phyloP scores from a whole-genome alignment of 2,329 filamentous ascomycete species.

The Paramyrothecium sp. region DNA sequence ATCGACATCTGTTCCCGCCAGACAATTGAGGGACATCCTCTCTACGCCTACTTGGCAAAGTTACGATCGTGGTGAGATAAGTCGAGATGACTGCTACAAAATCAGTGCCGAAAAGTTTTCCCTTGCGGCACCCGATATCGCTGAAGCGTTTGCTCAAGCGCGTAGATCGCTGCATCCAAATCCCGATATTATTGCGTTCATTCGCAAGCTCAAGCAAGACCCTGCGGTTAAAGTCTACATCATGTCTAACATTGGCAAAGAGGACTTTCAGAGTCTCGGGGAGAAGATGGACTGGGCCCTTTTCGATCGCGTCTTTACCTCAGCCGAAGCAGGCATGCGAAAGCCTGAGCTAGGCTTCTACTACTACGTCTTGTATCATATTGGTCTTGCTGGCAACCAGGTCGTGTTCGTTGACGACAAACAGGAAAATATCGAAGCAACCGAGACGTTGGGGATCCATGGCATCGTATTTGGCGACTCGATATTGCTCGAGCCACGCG shows the following conservation, averaged over 20 bases:
- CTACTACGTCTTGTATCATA: not conserved
- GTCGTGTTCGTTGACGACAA: not conserved
- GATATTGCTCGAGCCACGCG: not conserved
- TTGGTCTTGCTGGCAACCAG: not conserved
- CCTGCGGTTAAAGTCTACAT: not conserved
- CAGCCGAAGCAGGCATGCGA: not conserved
- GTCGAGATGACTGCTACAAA: not conserved
- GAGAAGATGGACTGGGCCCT: conserved; percentile 1
- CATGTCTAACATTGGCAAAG: conserved; percentile 2
- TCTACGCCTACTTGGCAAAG: not conserved
- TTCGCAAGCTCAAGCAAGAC: not conserved
- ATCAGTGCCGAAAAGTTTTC: not conserved
- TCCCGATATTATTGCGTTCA: not conserved
- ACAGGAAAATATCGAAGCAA: not conserved
- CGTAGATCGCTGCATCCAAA: not conserved
- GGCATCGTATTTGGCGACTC: not conserved
- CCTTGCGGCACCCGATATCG: not conserved
- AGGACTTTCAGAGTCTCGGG: not conserved
- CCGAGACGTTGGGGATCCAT: not conserved
- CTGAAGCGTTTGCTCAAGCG: not conserved
- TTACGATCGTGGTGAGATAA: not conserved
- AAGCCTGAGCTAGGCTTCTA: not conserved
- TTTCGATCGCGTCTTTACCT: not conserved
- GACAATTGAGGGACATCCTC: not conserved
- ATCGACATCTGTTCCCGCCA: not conserved